A percentile compares a stretch with the other conserved stretches of the same genome.
Evolutionary conservation across 2,329 filamentous ascomycete species (phyloP).

Genomic region (Acephala macrosclerotiorum): DNA sequence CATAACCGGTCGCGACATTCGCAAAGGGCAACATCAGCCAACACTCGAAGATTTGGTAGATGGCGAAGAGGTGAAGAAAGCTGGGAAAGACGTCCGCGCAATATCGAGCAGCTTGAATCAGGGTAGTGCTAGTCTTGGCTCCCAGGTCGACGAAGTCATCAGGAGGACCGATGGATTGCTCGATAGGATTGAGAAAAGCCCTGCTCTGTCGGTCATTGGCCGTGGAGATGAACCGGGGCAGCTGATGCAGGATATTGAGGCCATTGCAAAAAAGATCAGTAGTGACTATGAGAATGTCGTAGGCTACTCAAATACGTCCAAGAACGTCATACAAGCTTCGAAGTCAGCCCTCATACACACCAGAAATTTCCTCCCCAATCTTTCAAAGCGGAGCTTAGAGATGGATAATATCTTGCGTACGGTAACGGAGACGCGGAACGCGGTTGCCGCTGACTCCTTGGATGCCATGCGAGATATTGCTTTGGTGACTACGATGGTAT

Average conservation of each 20-base stretch:
- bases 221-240: slow-evolving; percentile 70
- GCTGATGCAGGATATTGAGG: slow-evolving; percentile 84
- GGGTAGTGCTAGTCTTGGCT: slow-evolving; percentile 68
- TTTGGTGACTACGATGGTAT: slow-evolving; percentile 77
- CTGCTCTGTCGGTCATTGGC: slow-evolving; percentile 60
- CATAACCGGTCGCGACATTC: slow-evolving; percentile 60
- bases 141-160: slow-evolving; percentile 65
- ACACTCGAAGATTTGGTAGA: slow-evolving; percentile 82
- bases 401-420: slow-evolving; percentile 67
- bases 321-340: slow-evolving; percentile 67
- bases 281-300: slow-evolving; percentile 84
- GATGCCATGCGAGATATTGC: slow-evolving; percentile 85
- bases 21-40: slow-evolving; percentile 54
- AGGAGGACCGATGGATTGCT: slow-evolving; percentile 67
- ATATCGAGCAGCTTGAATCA: slow-evolving; percentile 65
- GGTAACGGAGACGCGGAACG: slow-evolving; percentile 71
- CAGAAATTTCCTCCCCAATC: slow-evolving; percentile 64
- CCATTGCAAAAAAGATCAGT: slow-evolving; percentile 84
- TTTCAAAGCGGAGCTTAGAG: slow-evolving; percentile 62
- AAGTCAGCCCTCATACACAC: slow-evolving; percentile 70
- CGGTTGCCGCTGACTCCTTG: slow-evolving; percentile 69
- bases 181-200: slow-evolving; percentile 67
- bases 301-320: slow-evolving; percentile 71
- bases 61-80: slow-evolving; percentile 73
- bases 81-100: slow-evolving; percentile 68